These are phyloP conservation scores for Cotoneaster glaucophyllus DNA, from an alignment of 306 rosid genomes.

Conservation along the genomic window DNA sequence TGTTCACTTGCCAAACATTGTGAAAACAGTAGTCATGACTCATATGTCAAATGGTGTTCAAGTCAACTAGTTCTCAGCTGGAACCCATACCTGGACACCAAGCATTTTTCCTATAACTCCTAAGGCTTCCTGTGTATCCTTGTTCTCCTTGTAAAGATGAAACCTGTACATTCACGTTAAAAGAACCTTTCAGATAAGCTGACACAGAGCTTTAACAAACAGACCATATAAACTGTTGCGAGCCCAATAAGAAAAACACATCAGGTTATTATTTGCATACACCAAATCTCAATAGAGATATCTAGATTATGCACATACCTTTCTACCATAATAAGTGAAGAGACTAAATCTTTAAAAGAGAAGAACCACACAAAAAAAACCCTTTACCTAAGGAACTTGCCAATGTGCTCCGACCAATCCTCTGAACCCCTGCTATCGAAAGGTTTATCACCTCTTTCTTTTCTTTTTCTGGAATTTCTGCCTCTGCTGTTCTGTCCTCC, in stretches of 20 bases:
- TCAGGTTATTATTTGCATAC: not conserved
- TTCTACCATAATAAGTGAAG: not conserved
- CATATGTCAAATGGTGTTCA: not conserved
- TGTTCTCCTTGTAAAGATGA: constrained; percentile 91
- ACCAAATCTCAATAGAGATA: not conserved
- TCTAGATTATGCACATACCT: not conserved
- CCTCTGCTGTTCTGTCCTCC: constrained; percentile 45
- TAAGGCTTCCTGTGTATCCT: constrained; percentile 92
- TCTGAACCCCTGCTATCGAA: constrained; percentile 95
- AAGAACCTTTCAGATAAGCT: not conserved
- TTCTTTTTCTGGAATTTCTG: constrained; percentile 64
- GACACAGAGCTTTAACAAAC: not conserved
- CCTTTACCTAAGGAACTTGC: constrained; percentile 76
- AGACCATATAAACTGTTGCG: not conserved
- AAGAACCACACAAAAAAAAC: not conserved
- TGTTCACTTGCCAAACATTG: not conserved
- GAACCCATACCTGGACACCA: constrained; percentile 65
- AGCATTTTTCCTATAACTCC: constrained; percentile 84
- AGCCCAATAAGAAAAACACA: not conserved
- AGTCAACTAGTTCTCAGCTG: not conserved
- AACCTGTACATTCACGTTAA: constrained; percentile 43
- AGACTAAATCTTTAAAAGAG: not conserved
- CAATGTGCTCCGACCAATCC: constrained; percentile 63
- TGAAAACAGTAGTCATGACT: not conserved
- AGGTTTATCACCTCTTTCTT: constrained; percentile 72